phyloP scores from a whole-genome alignment of 129 eudicot genomes.

The Chrysanthemum seticuspe region DNA sequence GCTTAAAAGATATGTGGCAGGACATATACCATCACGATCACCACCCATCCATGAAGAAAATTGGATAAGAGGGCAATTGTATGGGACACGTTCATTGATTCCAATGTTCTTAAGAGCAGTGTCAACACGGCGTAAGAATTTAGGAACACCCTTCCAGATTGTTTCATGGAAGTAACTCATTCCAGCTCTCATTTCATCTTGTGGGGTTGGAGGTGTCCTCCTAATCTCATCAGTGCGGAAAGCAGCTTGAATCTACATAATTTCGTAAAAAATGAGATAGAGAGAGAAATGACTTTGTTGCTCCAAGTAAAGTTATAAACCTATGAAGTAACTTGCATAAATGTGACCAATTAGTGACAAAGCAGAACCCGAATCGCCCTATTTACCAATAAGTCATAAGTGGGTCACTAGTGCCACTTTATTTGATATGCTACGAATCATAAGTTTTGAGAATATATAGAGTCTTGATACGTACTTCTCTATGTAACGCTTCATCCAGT shows the following conservation, averaged over 20 bases:
- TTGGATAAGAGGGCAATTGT: conserved; percentile 96
- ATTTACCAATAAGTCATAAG: neutral
- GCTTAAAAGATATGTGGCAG: neutral
- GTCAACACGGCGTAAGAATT: conserved; percentile 93
- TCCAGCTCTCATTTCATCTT: conserved; percentile 99
- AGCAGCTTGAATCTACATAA: conserved; percentile 94
- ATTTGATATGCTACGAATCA: conserved; percentile 1
- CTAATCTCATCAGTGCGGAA: conserved; percentile 96
- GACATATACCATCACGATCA: conserved; percentile 85
- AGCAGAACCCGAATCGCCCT: too few species aligned
- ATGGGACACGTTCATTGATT: conserved; percentile 92
- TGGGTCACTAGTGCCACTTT: neutral
- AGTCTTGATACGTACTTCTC: conserved; percentile 60
- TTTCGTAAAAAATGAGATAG: neutral
- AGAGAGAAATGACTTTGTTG: neutral
- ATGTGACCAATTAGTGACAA: too few species aligned
- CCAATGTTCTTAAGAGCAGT: conserved; percentile 98
- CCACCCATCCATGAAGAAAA: conserved; percentile 99
- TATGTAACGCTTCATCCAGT: conserved; percentile 86
- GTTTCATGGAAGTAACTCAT: conserved; percentile 99
- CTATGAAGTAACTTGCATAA: neutral
- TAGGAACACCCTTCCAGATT: conserved; percentile 97
- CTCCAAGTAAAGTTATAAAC: neutral
- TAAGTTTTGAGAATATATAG: conserved; percentile 4
- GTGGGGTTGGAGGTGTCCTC: conserved; percentile 92